Base-by-base conservation (phyloP, 2,329 filamentous ascomycete genomes). In the Claviceps sp. region DNA sequence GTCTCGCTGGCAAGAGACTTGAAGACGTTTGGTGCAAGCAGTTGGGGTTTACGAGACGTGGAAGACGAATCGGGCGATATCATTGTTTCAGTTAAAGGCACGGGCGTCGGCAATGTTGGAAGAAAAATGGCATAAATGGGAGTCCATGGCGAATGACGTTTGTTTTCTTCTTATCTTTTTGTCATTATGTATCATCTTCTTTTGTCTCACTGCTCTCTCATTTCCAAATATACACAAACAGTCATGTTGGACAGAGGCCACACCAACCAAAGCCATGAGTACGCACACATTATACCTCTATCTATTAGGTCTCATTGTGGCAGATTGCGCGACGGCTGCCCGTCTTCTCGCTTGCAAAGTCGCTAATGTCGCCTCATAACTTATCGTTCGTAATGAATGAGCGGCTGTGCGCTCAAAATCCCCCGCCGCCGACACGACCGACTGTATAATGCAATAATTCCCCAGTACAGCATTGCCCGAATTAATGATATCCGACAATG, bases 91-190 rank as follows among this genome's bases (percentile, higher is more conserved):
- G 85, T 98, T 44, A 95, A 97, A 62, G 93, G 93, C 37, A 83
- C 82, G 61, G 93, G 93, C 44, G 87, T 98, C 54, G 93, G 93
- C 34, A 98, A 97, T 65, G 86, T 97, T 48, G 91, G 91, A 50
- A 81, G 90, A 63, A 97, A 97, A 72, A 85, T 96, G 62, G 78
- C 77, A 61, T 81, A 68, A 67, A 62, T 7, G 47, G n/a, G 2
- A 24, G 13, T 20, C 30, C 9, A 4, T 34, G 30, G 30, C 30
- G 30, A 34, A 46, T 45, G 41, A 34, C 26, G 40, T 22, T 34
- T 11, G 9, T 37, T 4, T 16, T 13, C 2, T 18, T 18, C 18
- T 16, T n/a, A 7, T n/a, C 16, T 3, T 9, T 45, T 45, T 14
- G 24, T 30, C 14, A 34, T 1, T 46, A 34, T 34, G 9, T 34